These are phyloP conservation scores for Skeletonema grethae DNA, from an alignment of 108 stramenopile genomes.

Conservation along the genomic window DNA sequence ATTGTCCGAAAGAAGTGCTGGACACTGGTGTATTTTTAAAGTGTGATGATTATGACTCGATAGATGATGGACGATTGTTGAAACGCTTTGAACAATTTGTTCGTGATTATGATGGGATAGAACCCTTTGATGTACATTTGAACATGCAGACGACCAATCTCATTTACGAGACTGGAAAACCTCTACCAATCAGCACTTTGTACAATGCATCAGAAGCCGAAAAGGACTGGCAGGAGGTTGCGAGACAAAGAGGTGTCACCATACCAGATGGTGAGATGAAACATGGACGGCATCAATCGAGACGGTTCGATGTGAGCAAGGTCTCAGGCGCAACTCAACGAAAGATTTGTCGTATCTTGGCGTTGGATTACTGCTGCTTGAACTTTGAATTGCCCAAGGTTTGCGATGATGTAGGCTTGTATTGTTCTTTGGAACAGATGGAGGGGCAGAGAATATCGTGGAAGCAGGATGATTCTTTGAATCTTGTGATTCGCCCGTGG, in stretches of 20 bases:
- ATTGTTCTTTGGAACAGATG: slow-evolving; percentile 31
- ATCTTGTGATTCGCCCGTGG: too few species aligned
- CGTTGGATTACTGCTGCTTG: slow-evolving; percentile 50
- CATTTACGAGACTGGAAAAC: slow-evolving; percentile 25
- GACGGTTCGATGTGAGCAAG: slow-evolving; percentile 36
- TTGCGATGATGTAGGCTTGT: slow-evolving; percentile 23
- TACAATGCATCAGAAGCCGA: slow-evolving; percentile 47
- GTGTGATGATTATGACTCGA: slow-evolving; percentile 30
- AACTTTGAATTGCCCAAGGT: slow-evolving; percentile 41
- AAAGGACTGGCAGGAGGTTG: slow-evolving; percentile 33
- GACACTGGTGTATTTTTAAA: background rate
- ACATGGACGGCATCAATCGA: slow-evolving; percentile 30
- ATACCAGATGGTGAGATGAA: slow-evolving; percentile 24
- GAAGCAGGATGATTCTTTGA: background rate
- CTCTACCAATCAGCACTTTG: slow-evolving; percentile 31
- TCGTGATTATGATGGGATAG: slow-evolving; percentile 36
- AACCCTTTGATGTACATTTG: slow-evolving; percentile 49
- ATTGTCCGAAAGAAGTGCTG: slow-evolving; percentile 27
- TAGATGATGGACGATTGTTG: slow-evolving; percentile 40
- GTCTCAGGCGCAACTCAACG: slow-evolving; percentile 38
- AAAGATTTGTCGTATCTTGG: slow-evolving; percentile 36
- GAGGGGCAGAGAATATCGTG: background rate
- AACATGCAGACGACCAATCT: slow-evolving; percentile 39
- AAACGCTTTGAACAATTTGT: slow-evolving; percentile 42
- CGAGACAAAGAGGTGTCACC: slow-evolving; percentile 25